A percentile compares a stretch with the other conserved stretches of the same genome.
Conservation (phyloP, 371 early-diverging fungal genomes). For the Dinochytrium kinnereticum region DNA sequence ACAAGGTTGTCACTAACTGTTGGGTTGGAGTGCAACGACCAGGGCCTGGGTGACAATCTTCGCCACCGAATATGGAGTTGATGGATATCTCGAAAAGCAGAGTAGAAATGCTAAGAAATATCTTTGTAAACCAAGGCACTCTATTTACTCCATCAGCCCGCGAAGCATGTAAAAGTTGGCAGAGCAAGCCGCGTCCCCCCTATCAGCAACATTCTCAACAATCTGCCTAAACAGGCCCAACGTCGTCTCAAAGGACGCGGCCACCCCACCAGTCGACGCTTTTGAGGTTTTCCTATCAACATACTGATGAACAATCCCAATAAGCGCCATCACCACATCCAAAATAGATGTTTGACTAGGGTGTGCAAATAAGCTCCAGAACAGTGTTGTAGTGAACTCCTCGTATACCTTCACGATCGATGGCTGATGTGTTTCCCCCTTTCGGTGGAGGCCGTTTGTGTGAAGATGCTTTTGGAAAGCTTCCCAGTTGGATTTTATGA, state of each 20-base stretch:
- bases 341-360: not conserved
- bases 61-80: not conserved
- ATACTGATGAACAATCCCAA: conserved; percentile 4
- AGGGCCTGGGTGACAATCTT: too few relatives aligned
- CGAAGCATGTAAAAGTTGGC: not conserved
- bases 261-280: not conserved
- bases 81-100: not conserved
- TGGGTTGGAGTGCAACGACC: too few relatives aligned
- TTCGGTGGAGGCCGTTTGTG: too few relatives aligned
- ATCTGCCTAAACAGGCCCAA: not conserved
- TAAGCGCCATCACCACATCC: not conserved
- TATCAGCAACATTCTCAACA: not conserved
- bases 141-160: too few relatives aligned
- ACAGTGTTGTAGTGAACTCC: too few relatives aligned
- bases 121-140: too few relatives aligned
- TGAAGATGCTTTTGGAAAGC: too few relatives aligned
- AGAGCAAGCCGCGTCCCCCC: not conserved
- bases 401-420: too few relatives aligned
- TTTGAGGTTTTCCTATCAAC: not conserved
- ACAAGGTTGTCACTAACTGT: too few relatives aligned
- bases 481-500: too few relatives aligned
- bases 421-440: too few relatives aligned
- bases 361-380: not conserved
- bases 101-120: not conserved
- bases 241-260: not conserved